phyloP scores from a whole-genome alignment of 805 yeast genomes.

The Spathaspora girioi region DNA sequence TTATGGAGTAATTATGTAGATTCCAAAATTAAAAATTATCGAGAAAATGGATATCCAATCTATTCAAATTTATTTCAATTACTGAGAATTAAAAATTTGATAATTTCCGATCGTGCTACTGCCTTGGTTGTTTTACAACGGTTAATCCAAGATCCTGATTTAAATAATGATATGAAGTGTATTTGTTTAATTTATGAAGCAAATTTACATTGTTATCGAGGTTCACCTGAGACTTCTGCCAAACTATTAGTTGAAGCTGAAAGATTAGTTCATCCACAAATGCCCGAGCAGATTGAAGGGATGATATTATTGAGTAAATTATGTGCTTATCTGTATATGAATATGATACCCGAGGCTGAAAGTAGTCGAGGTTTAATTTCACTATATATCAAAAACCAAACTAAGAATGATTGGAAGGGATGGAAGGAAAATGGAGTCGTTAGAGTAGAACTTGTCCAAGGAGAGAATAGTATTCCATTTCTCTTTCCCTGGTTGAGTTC shows the following conservation, averaged over 20 bases:
- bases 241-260: conserved; percentile 14
- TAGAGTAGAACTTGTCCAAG: not conserved
- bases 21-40: conserved; percentile 17
- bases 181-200: conserved; percentile 24
- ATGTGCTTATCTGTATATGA: conserved; percentile 21
- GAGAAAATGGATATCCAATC: conserved; percentile 9
- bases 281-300: conserved; percentile 31
- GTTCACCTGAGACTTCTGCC: conserved; percentile 18
- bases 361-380: conserved; percentile 18
- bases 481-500: conserved; percentile 40
- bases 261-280: not conserved
- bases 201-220: conserved; percentile 26
- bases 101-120: conserved; percentile 21
- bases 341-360: conserved; percentile 22
- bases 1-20: conserved; percentile 28
- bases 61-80: conserved; percentile 26
- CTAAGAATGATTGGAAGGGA: conserved; percentile 14
- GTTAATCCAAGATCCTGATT: conserved; percentile 7
- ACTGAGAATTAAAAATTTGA: conserved; percentile 25
- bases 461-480: conserved; percentile 8
- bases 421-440: conserved; percentile 31
- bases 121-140: conserved; percentile 18
- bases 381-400: conserved; percentile 17
- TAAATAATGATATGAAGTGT: conserved; percentile 15
- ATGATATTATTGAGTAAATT: conserved; percentile 23